phyloP scores from a whole-genome alignment of 805 yeast genomes.

The Yarrowia osloensis region DNA sequence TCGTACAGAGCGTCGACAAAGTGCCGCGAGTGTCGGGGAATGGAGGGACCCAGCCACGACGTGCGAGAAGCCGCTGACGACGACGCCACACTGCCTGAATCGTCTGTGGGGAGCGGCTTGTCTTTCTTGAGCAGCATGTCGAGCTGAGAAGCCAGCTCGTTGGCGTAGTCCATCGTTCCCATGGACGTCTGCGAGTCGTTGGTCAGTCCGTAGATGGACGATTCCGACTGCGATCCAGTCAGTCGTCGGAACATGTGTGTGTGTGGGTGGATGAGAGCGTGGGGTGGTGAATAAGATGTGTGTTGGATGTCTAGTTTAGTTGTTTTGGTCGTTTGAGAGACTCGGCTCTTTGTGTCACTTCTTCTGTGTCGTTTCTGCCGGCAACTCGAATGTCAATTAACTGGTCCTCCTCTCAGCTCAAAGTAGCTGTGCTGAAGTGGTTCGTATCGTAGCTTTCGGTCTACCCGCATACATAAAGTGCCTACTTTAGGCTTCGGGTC shows the following conservation, averaged over 20 bases:
- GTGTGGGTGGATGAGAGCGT: not conserved
- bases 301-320: not conserved
- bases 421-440: not conserved
- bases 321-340: no score
- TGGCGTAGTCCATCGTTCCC: conserved; percentile 25
- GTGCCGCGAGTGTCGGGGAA: conserved; percentile 22
- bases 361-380: no score
- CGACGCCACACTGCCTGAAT: not conserved
- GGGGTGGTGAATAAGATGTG: no score
- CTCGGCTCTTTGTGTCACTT: no score
- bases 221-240: conserved; percentile 12
- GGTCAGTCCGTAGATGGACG: not conserved
- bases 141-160: conserved; percentile 21
- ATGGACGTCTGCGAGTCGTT: conserved; percentile 25
- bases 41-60: conserved; percentile 15
- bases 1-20: conserved; percentile 27
- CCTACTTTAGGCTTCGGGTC: not conserved
- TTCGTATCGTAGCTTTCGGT: not conserved
- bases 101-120: not conserved
- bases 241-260: conserved; percentile 1
- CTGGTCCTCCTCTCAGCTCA: not conserved
- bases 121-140: conserved; percentile 17
- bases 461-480: not conserved
- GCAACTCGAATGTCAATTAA: no score
- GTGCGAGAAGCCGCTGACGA: not conserved